Percentiles rank a stretch among this genome's conserved stretches.
Evolutionary conservation across 2,329 filamentous ascomycete species (phyloP).

Genomic region (Epichloe sylvatica): DNA sequence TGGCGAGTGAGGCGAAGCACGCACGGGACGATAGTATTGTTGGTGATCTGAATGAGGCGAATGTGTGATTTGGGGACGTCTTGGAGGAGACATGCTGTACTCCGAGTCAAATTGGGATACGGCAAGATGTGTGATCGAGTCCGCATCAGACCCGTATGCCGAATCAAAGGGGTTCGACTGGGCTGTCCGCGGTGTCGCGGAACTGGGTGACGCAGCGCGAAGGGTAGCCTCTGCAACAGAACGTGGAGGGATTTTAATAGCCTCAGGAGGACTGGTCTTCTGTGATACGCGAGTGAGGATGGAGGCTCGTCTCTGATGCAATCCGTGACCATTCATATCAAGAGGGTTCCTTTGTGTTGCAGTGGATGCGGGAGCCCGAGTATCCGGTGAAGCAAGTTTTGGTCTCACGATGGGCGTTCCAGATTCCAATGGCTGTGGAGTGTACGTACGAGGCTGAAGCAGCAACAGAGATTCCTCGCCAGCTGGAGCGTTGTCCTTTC

Average conservation of each 20-base stretch:
- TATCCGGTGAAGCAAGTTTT: background rate
- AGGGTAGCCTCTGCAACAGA: slow-evolving; percentile 11
- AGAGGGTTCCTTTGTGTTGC: background rate
- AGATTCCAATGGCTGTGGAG: slow-evolving; percentile 20
- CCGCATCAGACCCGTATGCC: slow-evolving; percentile 34
- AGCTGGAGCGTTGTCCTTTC: background rate
- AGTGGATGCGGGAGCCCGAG: background rate
- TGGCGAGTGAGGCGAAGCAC: slow-evolving; percentile 49
- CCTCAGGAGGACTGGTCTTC: slow-evolving; percentile 36
- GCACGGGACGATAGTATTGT: slow-evolving; percentile 48
- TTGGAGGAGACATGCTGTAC: slow-evolving; percentile 13
- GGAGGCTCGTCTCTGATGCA: slow-evolving; percentile 27
- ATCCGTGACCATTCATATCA: background rate
- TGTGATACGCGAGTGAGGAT: slow-evolving; percentile 40
- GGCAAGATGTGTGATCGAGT: slow-evolving; percentile 21
- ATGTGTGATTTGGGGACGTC: slow-evolving; percentile 13
- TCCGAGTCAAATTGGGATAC: slow-evolving; percentile 22
- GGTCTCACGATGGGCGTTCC: background rate
- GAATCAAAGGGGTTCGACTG: slow-evolving; percentile 27
- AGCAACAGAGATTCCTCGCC: slow-evolving; percentile 32
- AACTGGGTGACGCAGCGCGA: slow-evolving; percentile 19
- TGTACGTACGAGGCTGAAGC: slow-evolving; percentile 44
- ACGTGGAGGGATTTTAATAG: slow-evolving; percentile 38
- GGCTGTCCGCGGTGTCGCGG: slow-evolving; percentile 18
- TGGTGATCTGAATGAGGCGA: slow-evolving; percentile 24